These are phyloP conservation scores for Nakaseomyces kungkrabaensis DNA, from an alignment of 1,139 yeast genomes.

Conservation along the genomic window DNA sequence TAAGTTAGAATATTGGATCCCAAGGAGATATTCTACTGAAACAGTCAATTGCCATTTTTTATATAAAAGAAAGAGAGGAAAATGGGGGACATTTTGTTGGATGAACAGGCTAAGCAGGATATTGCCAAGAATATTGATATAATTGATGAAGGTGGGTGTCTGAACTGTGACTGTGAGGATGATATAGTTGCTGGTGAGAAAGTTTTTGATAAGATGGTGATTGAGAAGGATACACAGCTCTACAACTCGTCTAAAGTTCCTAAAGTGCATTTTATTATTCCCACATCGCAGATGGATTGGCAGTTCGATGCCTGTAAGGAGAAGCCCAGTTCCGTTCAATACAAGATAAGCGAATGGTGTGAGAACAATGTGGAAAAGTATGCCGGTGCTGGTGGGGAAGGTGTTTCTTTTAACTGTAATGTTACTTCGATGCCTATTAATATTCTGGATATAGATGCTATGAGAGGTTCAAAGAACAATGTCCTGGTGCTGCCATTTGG, in stretches of 20 bases:
- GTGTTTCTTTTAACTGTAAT: conserved; percentile 39
- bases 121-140: conserved; percentile 7
- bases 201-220: conserved; percentile 31
- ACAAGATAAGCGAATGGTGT: conserved; percentile 43
- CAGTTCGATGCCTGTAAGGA: conserved; percentile 56
- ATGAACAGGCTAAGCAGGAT: conserved; percentile 2
- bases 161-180: conserved; percentile 11
- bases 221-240: conserved; percentile 44
- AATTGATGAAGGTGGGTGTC: conserved; percentile 5
- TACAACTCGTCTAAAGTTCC: conserved; percentile 66
- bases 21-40: too few relatives aligned
- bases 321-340: conserved; percentile 42
- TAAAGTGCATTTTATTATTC: conserved; percentile 62
- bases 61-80: too few relatives aligned
- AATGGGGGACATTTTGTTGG: neutral
- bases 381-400: conserved; percentile 16
- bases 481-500: conserved; percentile 68
- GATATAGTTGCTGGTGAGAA: conserved; percentile 17
- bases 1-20: too few relatives aligned
- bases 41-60: too few relatives aligned
- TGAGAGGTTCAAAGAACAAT: conserved; percentile 40
- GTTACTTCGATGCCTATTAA: conserved; percentile 42
- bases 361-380: conserved; percentile 8
- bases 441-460: conserved; percentile 36
- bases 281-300: conserved; percentile 87